Base-by-base conservation (phyloP, 768 basidiomycete species). In the Leccinum sublutescens region DNA sequence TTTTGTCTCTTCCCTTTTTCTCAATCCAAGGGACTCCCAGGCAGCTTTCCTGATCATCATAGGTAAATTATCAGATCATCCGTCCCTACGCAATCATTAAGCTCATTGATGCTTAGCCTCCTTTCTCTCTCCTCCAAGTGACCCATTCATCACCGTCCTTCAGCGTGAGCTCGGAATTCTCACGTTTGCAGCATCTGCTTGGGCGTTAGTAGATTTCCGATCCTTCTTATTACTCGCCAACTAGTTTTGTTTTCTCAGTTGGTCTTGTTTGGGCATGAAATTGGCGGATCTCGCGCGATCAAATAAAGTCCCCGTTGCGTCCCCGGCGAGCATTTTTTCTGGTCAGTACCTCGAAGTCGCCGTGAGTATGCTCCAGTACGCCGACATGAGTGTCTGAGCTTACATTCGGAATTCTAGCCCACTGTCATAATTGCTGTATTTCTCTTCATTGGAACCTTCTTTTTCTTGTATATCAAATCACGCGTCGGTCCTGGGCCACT, bases 41-140 rank as follows among this genome's bases (percentile, higher is more conserved):
- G 85, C 86, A 6, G 77, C 80, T 51, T 89, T 88, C 65, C 64
- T 90, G 9, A 81, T 89, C 50, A 72, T 89, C 4, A 79, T 90
- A 3, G 82, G 87, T 86, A 54, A 59, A 66, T 49, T 11, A 17
- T n/a, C 5, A 9, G n/a, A 15, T 17, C 2, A 29, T 51, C 1
- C 15, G 15, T 43, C 10, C 14, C 5, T 1, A 21, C 4, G 2
- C 25, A 57, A 54, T 17, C 29, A 23, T 34, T 43, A 55, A 60
- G 50, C 64, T 49, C 10, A 51, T 54, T 19, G 2, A 52, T 17
- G 1, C 56, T 14, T 55, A 88, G 88, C 82, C 4, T 74, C 84
- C 0, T 82, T 90, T 62, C 63, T 91, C 3, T 86, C 86, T 4
- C 86, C 89, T 1, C 88, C 89, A 1, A 75, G 67, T 21, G 88